Percentiles rank a stretch among this genome's conserved stretches.
These are phyloP conservation scores for Candida railenensis DNA, from an alignment of 805 yeast species.

Conservation along the genomic window DNA sequence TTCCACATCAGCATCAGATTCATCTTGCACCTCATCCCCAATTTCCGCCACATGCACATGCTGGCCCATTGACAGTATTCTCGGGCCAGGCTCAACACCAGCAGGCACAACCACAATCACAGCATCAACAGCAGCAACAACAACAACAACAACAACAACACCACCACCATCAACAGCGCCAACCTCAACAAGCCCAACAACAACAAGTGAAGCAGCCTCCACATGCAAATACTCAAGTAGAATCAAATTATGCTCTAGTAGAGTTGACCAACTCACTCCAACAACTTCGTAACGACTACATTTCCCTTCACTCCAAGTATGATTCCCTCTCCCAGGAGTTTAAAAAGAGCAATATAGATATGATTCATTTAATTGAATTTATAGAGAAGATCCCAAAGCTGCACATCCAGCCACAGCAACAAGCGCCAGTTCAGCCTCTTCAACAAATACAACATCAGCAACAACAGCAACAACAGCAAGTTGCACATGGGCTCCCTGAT, in stretches of 20 bases:
- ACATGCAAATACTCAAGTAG: conserved; percentile 18
- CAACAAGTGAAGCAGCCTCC: too few species aligned
- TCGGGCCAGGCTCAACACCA: conserved; percentile 3
- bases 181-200: background rate
- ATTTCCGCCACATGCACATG: conserved; percentile 14
- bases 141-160: background rate
- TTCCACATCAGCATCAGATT: background rate
- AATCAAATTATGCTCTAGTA: conserved; percentile 18
- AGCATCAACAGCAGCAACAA: background rate
- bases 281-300: conserved; percentile 41
- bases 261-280: conserved; percentile 41
- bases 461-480: conserved; percentile 21
- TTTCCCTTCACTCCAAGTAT: conserved; percentile 41
- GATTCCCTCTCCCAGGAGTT: conserved; percentile 50
- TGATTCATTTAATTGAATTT: conserved; percentile 49
- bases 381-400: conserved; percentile 6
- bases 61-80: conserved; percentile 1
- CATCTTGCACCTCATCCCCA: conserved; percentile 10
- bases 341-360: conserved; percentile 50
- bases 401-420: background rate
- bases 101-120: conserved; percentile 5
- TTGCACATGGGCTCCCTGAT: background rate
- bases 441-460: conserved; percentile 7
- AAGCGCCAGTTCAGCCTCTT: conserved; percentile 22
- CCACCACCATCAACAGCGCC: background rate